phyloP scores from a whole-genome alignment of 2,329 filamentous ascomycete species.

The Coleophoma crateriformis region DNA sequence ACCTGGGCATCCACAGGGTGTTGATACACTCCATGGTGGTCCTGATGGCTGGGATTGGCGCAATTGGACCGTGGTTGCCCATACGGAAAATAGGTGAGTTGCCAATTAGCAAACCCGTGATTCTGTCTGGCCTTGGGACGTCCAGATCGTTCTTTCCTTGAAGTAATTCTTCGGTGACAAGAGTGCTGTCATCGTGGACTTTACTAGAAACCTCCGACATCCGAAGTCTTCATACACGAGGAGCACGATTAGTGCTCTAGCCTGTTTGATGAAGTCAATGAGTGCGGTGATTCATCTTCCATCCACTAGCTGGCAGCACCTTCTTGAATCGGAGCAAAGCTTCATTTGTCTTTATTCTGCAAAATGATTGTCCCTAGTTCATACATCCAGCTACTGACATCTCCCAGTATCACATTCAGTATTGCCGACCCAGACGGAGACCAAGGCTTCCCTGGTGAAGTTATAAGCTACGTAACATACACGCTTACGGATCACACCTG shows the following conservation, averaged over 20 bases:
- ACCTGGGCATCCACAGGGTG: slow-evolving; percentile 41
- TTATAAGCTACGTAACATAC: slow-evolving; percentile 70
- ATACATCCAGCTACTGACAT: slow-evolving; percentile 3
- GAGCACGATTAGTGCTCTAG: too few relatives aligned
- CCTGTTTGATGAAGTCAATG: too few relatives aligned
- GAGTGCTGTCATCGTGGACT: too few relatives aligned
- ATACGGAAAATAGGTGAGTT: slow-evolving; percentile 36
- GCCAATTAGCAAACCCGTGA: not conserved
- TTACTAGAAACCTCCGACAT: too few relatives aligned
- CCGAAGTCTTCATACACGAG: too few relatives aligned
- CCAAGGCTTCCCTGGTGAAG: slow-evolving; percentile 74
- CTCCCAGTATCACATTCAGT: slow-evolving; percentile 67
- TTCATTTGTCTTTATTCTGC: too few relatives aligned
- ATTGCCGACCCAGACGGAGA: slow-evolving; percentile 68
- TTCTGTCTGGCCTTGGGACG: not conserved
- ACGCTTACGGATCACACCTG: slow-evolving; percentile 60
- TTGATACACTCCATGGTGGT: slow-evolving; percentile 65
- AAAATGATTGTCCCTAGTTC: too few relatives aligned
- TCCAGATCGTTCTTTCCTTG: too few relatives aligned
- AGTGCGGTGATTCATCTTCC: too few relatives aligned
- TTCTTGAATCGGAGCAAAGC: too few relatives aligned
- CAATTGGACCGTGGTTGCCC: slow-evolving; percentile 70
- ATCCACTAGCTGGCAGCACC: too few relatives aligned
- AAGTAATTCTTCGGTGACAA: too few relatives aligned
- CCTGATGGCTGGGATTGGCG: slow-evolving; percentile 70